Base-by-base conservation (phyloP, 352 stramenopile species). In the Globisporangium heterothallicum region DNA sequence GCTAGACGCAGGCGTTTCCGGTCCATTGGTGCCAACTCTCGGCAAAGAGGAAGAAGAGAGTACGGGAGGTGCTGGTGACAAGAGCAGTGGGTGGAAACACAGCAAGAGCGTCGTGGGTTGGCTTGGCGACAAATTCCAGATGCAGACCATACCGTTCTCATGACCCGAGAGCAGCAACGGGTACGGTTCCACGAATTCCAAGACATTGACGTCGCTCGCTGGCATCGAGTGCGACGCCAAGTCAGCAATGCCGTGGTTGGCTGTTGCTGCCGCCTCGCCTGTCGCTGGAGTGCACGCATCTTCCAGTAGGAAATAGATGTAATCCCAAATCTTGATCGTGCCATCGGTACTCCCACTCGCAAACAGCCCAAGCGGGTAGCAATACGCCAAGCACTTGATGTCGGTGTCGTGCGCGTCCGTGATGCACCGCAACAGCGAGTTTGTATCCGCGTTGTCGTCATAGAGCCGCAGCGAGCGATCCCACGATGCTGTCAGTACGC, bases 321-420 rank as follows among this genome's bases (percentile, higher is more conserved):
- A 90, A 61, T 92, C 81, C 81, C 81, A 92, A n/a, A 92, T 76
- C 52, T 92, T 88, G 48, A 92, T 82, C 10, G 44, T 35, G 9
- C 77, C 78, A 26, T 90, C 78, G 0, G 68, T 72, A 12, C 72
- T 72, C 14, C 74, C 81, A 13, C 74, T 90, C 0, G 64, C 81
- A 6, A 90, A 64, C 0, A 92, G 56, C 14, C 74, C 76, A 50
- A 92, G 62, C 3, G 77, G 63, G 46, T 89, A 84, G 42, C 74
- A 90, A 35, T 89, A 92, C 1, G 78, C 72, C 12, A 92, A 57
- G 43, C 74, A 82, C 59, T 88, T 88, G 58, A 92, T 90, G 29
- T 92, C 81, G 2, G 62, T 69, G 21, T 88, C 77, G 24, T 92
- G 81, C 0, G 78, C 81, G 22, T 90, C 75, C 0, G 71, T 79